phyloP scores from a whole-genome alignment of 1,284 basidiomycete genomes.

The Porphyrellus sp. region DNA sequence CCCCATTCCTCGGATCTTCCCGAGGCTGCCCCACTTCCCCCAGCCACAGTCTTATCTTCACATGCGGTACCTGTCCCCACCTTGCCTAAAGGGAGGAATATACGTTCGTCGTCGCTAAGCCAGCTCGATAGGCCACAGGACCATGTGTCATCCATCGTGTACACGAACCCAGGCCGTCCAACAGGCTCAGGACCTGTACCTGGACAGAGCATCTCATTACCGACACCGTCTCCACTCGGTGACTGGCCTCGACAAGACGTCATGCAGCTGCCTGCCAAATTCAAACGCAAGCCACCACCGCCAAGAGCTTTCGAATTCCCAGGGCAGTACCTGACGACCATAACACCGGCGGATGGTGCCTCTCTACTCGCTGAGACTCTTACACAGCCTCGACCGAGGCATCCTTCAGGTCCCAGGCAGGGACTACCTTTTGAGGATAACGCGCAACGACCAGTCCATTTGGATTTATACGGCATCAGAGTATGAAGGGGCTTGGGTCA shows the following conservation, averaged over 20 bases:
- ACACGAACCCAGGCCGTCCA: slow-evolving; percentile 33
- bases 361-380: slow-evolving; percentile 1
- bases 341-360: slow-evolving; percentile 7
- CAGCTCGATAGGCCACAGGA: slow-evolving; percentile 9
- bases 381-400: slow-evolving; percentile 36
- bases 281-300: slow-evolving; percentile 31
- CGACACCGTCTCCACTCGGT: slow-evolving; percentile 49
- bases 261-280: slow-evolving; percentile 38
- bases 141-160: slow-evolving; percentile 26
- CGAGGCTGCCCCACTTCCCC: slow-evolving; percentile 25
- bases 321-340: background rate
- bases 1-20: slow-evolving; percentile 19
- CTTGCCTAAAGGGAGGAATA: background rate
- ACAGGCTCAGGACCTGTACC: slow-evolving; percentile 8
- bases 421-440: slow-evolving; percentile 28
- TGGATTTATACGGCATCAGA: slow-evolving; percentile 34
- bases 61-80: slow-evolving; percentile 12
- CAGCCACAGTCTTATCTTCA: slow-evolving; percentile 5
- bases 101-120: slow-evolving; percentile 10
- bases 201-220: slow-evolving; percentile 10
- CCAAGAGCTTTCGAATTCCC: slow-evolving; percentile 29
- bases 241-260: slow-evolving; percentile 55
- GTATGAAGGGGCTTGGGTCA: slow-evolving; percentile 1
- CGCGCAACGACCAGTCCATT: slow-evolving; percentile 31
- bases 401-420: slow-evolving; percentile 37